Percentiles rank a stretch among this genome's conserved stretches.
phyloP scores from a whole-genome alignment of 208 protist species.

The Plasmodiophora brassicae region DNA sequence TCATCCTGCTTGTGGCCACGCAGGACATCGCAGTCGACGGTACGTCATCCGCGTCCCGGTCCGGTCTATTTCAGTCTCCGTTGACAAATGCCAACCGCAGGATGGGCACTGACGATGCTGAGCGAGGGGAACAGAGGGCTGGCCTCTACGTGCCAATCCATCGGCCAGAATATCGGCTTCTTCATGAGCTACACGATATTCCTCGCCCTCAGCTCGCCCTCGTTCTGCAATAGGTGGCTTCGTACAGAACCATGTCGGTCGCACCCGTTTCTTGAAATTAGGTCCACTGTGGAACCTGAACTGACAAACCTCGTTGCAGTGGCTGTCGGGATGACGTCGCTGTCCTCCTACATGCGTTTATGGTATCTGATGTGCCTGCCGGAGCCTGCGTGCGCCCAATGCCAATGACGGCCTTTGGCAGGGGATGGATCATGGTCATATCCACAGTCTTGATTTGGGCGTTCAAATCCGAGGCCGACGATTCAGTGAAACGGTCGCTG shows the following conservation, averaged over 20 bases:
- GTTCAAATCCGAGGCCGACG: not conserved
- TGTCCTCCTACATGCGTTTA: constrained; percentile 2
- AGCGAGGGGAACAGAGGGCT: not conserved
- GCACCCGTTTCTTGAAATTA: not conserved
- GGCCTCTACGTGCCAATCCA: constrained; percentile 24
- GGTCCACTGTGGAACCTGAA: not conserved
- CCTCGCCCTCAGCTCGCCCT: not conserved
- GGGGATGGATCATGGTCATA: constrained; percentile 17
- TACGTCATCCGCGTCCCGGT: too few species aligned
- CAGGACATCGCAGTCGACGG: constrained; percentile 27
- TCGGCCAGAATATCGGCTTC: constrained; percentile 35
- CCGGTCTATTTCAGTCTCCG: not conserved
- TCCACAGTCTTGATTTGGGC: not conserved
- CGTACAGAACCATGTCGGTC: not conserved
- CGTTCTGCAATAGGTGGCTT: constrained; percentile 7
- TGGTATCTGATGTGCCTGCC: too few species aligned
- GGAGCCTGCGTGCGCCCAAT: too few species aligned
- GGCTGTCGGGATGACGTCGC: not conserved
- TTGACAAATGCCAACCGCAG: not conserved
- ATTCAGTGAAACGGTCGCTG: not conserved
- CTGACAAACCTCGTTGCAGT: not conserved
- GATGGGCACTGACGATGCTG: constrained; percentile 36
- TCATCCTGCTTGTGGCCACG: not conserved
- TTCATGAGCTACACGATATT: constrained; percentile 34
- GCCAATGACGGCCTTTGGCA: too few species aligned